Percentiles rank a stretch among this genome's conserved stretches.
phyloP scores from a whole-genome alignment of 140 eudicot species.

The Bidens hawaiensis region DNA sequence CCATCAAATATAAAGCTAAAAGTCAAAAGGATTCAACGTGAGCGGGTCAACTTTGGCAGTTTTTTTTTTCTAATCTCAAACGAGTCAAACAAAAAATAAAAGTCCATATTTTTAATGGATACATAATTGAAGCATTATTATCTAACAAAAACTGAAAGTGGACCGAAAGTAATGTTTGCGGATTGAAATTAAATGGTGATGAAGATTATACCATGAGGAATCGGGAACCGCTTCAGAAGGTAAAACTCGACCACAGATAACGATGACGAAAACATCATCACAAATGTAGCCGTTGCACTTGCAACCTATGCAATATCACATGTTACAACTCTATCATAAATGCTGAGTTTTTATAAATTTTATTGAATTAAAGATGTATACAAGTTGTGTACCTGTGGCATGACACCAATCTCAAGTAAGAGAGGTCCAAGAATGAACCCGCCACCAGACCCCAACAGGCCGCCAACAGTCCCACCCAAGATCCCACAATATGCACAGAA shows the following conservation, averaged over 20 bases:
- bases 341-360: neutral
- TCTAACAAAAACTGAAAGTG: neutral
- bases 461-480: conserved; percentile 96
- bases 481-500: conserved; percentile 86
- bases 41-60: neutral
- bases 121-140: neutral
- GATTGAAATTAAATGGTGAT: neutral
- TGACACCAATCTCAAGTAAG: conserved; percentile 94
- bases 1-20: conserved; percentile 84
- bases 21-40: neutral
- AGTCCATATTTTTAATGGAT: neutral
- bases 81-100: neutral
- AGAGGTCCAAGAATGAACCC: conserved; percentile 97
- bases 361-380: neutral
- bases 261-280: conserved; percentile 94
- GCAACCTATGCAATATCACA: conserved; percentile 61
- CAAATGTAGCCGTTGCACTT: conserved; percentile 95
- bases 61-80: neutral
- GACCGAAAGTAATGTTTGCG: neutral
- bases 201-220: conserved; percentile 59
- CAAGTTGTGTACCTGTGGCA: conserved; percentile 69
- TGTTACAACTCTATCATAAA: neutral
- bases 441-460: conserved; percentile 94
- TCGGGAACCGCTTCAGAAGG: conserved; percentile 84
- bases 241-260: conserved; percentile 93